Evolutionary conservation across 1,284 basidiomycete genomes (phyloP).

Genomic region (Rhodotorula sp.): DNA sequence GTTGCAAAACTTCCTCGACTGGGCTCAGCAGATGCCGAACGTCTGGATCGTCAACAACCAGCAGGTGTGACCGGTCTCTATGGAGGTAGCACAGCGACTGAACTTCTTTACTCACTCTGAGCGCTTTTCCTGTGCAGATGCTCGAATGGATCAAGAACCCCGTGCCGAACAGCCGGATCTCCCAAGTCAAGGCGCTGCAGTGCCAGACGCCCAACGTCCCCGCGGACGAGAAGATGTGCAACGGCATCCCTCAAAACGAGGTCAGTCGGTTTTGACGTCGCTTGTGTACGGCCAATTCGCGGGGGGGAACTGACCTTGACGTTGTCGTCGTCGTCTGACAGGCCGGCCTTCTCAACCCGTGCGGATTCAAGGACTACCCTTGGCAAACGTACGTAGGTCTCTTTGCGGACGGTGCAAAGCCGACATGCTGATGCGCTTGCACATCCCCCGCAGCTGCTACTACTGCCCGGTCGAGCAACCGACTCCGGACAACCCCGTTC

Average conservation of each 20-base stretch:
- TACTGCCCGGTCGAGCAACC: slow-evolving; percentile 65
- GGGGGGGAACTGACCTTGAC: neutral
- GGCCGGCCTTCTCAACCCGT: slow-evolving; percentile 59
- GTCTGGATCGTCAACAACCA: slow-evolving; percentile 50
- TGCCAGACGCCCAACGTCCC: slow-evolving; percentile 62
- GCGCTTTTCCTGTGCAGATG: slow-evolving; percentile 55
- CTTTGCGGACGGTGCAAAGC: neutral
- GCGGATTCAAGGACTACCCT: slow-evolving; percentile 68
- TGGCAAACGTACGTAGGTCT: slow-evolving; percentile 60
- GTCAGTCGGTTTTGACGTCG: slow-evolving; percentile 42
- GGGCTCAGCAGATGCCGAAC: slow-evolving; percentile 71
- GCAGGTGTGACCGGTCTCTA: too few species aligned
- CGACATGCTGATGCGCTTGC: neutral
- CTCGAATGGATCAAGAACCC: slow-evolving; percentile 73
- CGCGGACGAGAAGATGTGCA: slow-evolving; percentile 61
- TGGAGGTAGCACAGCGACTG: too few species aligned
- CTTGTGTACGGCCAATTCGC: neutral
- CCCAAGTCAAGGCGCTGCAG: slow-evolving; percentile 56
- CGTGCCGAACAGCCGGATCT: slow-evolving; percentile 59
- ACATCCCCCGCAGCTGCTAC: slow-evolving; percentile 56
- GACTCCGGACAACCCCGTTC: slow-evolving; percentile 62
- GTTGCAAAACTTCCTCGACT: slow-evolving; percentile 59
- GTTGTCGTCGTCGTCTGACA: neutral
- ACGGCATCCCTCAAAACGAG: slow-evolving; percentile 68
- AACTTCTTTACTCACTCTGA: too few species aligned